Base-by-base conservation (phyloP, 192 early-diverging fungal species). In the Coemansia sp. region DNA sequence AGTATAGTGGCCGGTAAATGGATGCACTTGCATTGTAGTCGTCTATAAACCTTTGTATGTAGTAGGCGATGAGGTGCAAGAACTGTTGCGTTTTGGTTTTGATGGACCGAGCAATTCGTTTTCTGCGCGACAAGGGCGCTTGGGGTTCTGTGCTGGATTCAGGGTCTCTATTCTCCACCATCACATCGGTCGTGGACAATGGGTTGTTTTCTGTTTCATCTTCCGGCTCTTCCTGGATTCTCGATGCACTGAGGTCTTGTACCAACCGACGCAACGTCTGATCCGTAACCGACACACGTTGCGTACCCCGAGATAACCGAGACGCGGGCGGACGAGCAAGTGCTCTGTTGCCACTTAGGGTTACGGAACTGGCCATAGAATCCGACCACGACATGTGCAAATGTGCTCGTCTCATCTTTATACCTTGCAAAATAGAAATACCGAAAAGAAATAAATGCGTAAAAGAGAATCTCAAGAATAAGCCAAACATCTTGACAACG, bases 311-410 rank as follows among this genome's bases (percentile, higher is more conserved):
- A 1, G 47, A 57, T 5, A 71, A 41, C 3, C 59, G 56, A 24
- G 64, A 19, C 14, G 62, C 20, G 29, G 52, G 59, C 32, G 55
- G 65, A 8, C 65, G 59, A 13, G 9, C 39, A 9, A 49, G 19
- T 1, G 56, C 38, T 20, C 68, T 64, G 52, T 32, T 74, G 24
- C 66, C 72, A 0, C 65, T 37, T 3, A 80, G 32, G 4, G 77
- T 80, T 23, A 80, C 61, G 3, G 77, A 80, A 55, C 77, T 80
- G 41, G 72, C 64, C 77, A 80, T 80, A 0, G 77, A 80, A 37
- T 80, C 70, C 7, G 77, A 57, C 77, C 77, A 80, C 19, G 77
- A 80, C 59, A 60, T 64, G 39, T 70, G 62, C 11, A 55, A 18
- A 22, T 54, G 67, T 19, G 77, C 68, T 3, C 77, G 67, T 32